These are phyloP conservation scores for Lactarius tabidus DNA, from an alignment of 768 basidiomycete genomes.

Conservation along the genomic window DNA sequence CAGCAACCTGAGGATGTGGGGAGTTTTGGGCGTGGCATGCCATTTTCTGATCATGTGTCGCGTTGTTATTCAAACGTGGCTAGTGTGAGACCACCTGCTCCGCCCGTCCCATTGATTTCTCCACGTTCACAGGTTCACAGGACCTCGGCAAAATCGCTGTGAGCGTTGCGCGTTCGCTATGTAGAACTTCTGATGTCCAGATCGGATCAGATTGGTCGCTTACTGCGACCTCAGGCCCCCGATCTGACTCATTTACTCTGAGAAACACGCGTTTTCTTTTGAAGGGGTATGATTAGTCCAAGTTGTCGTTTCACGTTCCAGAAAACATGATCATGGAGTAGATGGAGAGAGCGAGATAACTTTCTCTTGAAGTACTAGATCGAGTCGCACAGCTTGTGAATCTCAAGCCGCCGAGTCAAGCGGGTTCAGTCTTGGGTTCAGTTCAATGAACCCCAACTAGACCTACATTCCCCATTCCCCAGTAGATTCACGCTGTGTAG, in stretches of 20 bases:
- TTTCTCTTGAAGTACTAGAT: background rate
- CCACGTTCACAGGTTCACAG: background rate
- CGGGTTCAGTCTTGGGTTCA: background rate
- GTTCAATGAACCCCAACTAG: background rate
- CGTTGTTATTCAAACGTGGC: constrained; percentile 7
- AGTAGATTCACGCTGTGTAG: too few species aligned
- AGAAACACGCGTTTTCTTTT: background rate
- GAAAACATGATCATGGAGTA: background rate
- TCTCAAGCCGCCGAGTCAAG: too few species aligned
- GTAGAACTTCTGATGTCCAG: constrained; percentile 12
- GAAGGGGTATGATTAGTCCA: background rate
- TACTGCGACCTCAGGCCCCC: background rate
- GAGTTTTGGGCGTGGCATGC: constrained; percentile 3
- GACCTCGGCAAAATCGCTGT: background rate
- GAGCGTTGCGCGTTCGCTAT: background rate
- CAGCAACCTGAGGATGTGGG: background rate
- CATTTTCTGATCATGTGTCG: constrained; percentile 12
- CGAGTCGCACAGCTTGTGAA: background rate
- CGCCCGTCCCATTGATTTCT: background rate
- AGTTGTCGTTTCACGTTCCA: background rate
- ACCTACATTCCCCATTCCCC: too few species aligned
- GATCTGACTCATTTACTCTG: background rate
- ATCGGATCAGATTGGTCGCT: constrained; percentile 4
- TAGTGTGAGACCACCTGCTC: background rate
- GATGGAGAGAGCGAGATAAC: background rate